Conservation (phyloP, 2,329 filamentous ascomycete species). For the Erysiphe pulchra region DNA sequence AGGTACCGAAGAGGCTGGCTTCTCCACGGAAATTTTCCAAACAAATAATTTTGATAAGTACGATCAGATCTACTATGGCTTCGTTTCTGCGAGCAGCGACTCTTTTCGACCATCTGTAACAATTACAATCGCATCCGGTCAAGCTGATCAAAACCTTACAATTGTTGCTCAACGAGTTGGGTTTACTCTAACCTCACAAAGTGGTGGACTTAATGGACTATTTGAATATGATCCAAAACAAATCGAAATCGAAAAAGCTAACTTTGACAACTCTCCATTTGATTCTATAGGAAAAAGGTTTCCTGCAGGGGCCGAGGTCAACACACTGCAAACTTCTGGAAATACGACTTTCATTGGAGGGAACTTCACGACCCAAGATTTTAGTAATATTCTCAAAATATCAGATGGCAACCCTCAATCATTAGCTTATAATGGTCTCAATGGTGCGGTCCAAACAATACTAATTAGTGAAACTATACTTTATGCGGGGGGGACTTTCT, state of each 20-base stretch:
- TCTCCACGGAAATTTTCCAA: slow-evolving; percentile 46
- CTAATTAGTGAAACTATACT: slow-evolving; percentile 35
- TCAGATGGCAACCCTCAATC: slow-evolving; percentile 33
- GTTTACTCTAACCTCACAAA: slow-evolving; percentile 48
- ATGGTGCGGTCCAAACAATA: slow-evolving; percentile 51
- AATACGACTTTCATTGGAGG: slow-evolving; percentile 54
- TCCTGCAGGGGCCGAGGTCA: slow-evolving; percentile 38
- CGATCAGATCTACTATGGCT: slow-evolving; percentile 70
- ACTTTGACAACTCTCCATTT: slow-evolving; percentile 44
- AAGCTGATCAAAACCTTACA: slow-evolving; percentile 35
- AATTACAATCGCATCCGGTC: slow-evolving; percentile 39
- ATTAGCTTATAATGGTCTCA: slow-evolving; percentile 46
- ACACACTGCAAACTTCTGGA: slow-evolving; percentile 35
- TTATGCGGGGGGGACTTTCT: slow-evolving; percentile 71
- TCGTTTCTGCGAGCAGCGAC: slow-evolving; percentile 46
- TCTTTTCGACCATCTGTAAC: slow-evolving; percentile 63
- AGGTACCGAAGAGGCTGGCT: slow-evolving; percentile 17
- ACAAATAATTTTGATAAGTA: slow-evolving; percentile 96
- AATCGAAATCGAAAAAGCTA: slow-evolving; percentile 27
- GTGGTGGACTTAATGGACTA: slow-evolving; percentile 63
- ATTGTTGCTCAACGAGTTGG: slow-evolving; percentile 77
- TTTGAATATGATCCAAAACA: slow-evolving; percentile 62
- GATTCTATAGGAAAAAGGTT: slow-evolving; percentile 52
- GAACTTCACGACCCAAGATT: slow-evolving; percentile 46
- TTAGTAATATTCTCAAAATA: slow-evolving; percentile 57